Conservation (phyloP, 225 moss, liverwort and hornwort species). For the Neckera pumila region DNA sequence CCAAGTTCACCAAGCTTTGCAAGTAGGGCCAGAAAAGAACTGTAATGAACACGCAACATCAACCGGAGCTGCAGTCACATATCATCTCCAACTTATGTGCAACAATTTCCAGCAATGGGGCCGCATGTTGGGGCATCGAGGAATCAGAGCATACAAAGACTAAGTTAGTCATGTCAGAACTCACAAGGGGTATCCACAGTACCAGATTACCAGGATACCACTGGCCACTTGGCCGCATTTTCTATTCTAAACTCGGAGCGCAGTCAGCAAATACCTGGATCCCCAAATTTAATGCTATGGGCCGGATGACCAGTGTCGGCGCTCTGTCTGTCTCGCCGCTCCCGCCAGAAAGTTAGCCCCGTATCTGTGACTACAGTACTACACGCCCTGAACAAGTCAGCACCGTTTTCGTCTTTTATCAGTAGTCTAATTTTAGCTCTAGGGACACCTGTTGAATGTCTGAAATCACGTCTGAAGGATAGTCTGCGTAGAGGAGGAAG, state of each 20-base stretch:
- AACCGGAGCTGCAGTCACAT: neutral
- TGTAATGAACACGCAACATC: neutral
- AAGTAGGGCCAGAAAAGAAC: neutral
- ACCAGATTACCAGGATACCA: neutral
- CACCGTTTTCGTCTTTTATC: neutral
- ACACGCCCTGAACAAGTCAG: neutral
- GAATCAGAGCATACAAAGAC: neutral
- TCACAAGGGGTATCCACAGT: neutral
- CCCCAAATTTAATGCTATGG: neutral
- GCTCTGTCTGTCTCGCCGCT: neutral
- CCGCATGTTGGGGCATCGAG: neutral
- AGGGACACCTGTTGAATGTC: neutral
- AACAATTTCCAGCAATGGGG: neutral
- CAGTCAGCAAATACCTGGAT: neutral
- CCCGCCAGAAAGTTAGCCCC: neutral
- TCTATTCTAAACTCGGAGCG: neutral
- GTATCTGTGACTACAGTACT: neutral
- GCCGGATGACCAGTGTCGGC: neutral
- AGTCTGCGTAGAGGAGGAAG: neutral
- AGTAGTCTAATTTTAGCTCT: neutral
- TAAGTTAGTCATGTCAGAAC: neutral
- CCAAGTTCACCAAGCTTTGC: neutral
- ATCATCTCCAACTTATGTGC: neutral
- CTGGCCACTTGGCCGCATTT: neutral
- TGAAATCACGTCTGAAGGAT: neutral